Base-by-base conservation (phyloP, 805 yeast species). In the Candida dendrica region DNA sequence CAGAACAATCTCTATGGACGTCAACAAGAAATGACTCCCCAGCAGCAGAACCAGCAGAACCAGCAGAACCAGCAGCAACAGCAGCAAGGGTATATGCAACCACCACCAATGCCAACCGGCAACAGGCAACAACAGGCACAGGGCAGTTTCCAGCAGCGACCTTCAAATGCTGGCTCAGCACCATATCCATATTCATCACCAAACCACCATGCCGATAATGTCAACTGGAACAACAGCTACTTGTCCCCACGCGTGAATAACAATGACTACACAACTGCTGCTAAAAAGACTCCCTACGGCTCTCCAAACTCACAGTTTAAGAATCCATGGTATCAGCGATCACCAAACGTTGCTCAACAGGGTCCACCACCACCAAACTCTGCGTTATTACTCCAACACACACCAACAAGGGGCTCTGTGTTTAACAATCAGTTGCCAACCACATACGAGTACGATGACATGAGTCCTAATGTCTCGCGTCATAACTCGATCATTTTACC, bases 371-470 rank as follows among this genome's bases (percentile, higher is more conserved):
- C 37, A 14, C 11, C 26, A 15, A 7, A 15, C 13, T 10, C 40
- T 36, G 15, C 43, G 35, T 26, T 45, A 8, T 19, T 27, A 20
- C 42, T 41, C 3, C 39, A 39, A 19, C 43, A 36, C 19, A 34
- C 52, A 5, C 56, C 56, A 11, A 49, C 53, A 9, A 45, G 59
- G 31, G 3, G 26, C n/a, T 34, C 48, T 2, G 37, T 46, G 4
- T 53, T 50, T 41, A 53, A 48, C 38, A 44, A 48, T 8, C 76
- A 71, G 44, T 55, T 74, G 13, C 75, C 77, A 20, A 68, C 74
- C 2, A 74, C 78, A 2, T 74, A 74, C 52, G 80, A 74, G 50
- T 54, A 66, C 43, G 68, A 63, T 14, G 53, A 52, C 31, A 45
- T 47, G 47, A 33, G 37, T 14, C 42, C 50, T 13, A 16, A 45